Evolutionary conservation across 768 basidiomycete species (phyloP).

Genomic region (Arthromyces matolae): DNA sequence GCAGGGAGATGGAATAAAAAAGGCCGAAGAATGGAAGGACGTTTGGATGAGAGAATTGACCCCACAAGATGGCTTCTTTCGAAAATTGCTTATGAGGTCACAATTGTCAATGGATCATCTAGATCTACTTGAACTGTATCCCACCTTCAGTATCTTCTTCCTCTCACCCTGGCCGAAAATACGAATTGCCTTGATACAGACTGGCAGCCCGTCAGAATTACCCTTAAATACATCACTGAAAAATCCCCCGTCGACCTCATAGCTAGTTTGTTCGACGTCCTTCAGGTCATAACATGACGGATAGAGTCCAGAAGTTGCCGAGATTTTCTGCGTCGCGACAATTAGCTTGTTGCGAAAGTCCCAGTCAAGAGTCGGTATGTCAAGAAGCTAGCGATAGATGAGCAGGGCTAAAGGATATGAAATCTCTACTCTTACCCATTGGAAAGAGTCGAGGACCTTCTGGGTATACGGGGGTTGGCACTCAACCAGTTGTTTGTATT

Average conservation of each 20-base stretch:
- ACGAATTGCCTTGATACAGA: background rate
- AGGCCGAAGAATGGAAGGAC: constrained; percentile 17
- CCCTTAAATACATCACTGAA: constrained; percentile 4
- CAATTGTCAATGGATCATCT: too few species aligned
- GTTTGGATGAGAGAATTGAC: constrained; percentile 7
- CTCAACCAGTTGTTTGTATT: too few species aligned
- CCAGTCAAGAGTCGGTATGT: background rate
- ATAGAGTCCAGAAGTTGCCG: background rate
- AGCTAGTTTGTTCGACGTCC: background rate
- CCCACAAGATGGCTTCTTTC: background rate
- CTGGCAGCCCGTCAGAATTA: background rate
- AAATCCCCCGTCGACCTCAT: background rate
- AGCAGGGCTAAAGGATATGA: background rate
- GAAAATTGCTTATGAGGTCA: background rate
- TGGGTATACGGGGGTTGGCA: too few species aligned
- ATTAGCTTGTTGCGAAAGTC: background rate
- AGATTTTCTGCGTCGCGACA: constrained; percentile 1
- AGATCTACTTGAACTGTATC: background rate
- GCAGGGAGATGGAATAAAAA: constrained; percentile 3
- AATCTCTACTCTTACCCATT: background rate
- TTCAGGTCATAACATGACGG: background rate
- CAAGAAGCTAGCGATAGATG: background rate
- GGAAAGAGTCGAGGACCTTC: background rate
- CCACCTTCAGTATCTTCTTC: background rate
- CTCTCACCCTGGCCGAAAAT: background rate